These are phyloP conservation scores for Candida chauliodis DNA, from an alignment of 805 yeast genomes.

Conservation along the genomic window DNA sequence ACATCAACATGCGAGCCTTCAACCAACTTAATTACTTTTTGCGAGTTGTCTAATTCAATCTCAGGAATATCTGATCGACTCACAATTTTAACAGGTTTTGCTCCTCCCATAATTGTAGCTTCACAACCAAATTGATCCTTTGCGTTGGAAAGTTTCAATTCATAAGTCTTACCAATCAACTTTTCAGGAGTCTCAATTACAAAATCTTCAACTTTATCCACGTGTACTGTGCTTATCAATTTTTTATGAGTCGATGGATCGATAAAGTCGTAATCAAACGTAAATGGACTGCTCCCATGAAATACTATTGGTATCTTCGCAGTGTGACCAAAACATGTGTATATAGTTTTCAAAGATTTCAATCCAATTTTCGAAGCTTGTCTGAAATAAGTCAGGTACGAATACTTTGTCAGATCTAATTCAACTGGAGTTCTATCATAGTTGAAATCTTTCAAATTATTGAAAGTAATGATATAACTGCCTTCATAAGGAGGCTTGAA, in stretches of 20 bases:
- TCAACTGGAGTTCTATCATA: constrained; percentile 46
- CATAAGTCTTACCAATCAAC: constrained; percentile 68
- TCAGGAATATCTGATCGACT: constrained; percentile 70
- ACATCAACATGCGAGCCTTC: constrained; percentile 59
- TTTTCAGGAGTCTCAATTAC: constrained; percentile 54
- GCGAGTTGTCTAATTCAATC: constrained; percentile 23
- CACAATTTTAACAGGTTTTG: constrained; percentile 50
- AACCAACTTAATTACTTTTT: constrained; percentile 39
- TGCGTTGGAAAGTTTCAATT: constrained; percentile 58
- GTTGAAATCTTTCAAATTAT: constrained; percentile 54
- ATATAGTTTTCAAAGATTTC: constrained; percentile 15
- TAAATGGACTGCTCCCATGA: constrained; percentile 79
- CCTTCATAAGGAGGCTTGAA: constrained; percentile 84
- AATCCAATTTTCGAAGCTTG: constrained; percentile 53
- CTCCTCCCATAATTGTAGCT: constrained; percentile 56
- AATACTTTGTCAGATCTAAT: constrained; percentile 37
- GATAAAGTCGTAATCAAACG: constrained; percentile 63
- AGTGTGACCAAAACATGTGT: constrained; percentile 28
- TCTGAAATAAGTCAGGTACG: constrained; percentile 68
- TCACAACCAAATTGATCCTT: constrained; percentile 76
- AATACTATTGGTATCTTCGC: constrained; percentile 51
- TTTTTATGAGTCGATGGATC: constrained; percentile 32
- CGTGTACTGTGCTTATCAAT: constrained; percentile 23
- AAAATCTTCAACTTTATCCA: constrained; percentile 31
- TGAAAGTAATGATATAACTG: constrained; percentile 69